Base-by-base conservation (phyloP, 306 rosid species). In the Echinosophora koreensis region DNA sequence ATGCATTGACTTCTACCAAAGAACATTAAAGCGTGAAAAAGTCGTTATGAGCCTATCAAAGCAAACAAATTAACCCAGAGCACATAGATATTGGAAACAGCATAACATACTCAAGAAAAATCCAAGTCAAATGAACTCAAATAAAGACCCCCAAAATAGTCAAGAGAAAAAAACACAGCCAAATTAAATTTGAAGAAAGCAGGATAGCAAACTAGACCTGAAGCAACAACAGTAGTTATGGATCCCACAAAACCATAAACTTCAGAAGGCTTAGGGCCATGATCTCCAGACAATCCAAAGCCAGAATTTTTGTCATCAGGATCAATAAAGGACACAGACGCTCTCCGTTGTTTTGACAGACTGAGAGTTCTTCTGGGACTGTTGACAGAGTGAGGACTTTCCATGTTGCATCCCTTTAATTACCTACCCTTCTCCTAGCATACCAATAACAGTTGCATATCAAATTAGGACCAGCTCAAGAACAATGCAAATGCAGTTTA, bases 231-330 rank as follows among this genome's bases (percentile, higher is more conserved):
- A 22, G 93, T 87, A 7, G 95, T 87, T 80, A 92, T 94, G 58
- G 97, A 92, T 38, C 98, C 97, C 3, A 94, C 97, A 79, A 94
- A 92, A 42, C 98, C 97, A 30, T 94, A 94, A 77, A 90, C 97
- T 80, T 94, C 97, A 1, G 93, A 90, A 75, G 97, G 94, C 79
- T 92, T 94, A 61, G 92, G 95, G 35, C 97, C 97, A 70, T 89
- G 97, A 6, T 88, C 93, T 2, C 88, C 89, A 17, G 93, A 89
- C 69, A 88, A 51, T 17, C 86, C 93, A 47, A 87, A 86, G 46
- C 90, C 87, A 28, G 90, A 77, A 18, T 77, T 82, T 87, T 62
- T 87, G 18, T 80, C 88, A 67, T 89, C 95, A 3, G 80, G 44
- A 18, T 86, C 90, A 1, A 60, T 77, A 78, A 84, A 80, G 4